A percentile compares a stretch with the other conserved stretches of the same genome.
Evolutionary conservation across 2,329 filamentous ascomycete species (phyloP).

Genomic region (Diaporthe sp.): DNA sequence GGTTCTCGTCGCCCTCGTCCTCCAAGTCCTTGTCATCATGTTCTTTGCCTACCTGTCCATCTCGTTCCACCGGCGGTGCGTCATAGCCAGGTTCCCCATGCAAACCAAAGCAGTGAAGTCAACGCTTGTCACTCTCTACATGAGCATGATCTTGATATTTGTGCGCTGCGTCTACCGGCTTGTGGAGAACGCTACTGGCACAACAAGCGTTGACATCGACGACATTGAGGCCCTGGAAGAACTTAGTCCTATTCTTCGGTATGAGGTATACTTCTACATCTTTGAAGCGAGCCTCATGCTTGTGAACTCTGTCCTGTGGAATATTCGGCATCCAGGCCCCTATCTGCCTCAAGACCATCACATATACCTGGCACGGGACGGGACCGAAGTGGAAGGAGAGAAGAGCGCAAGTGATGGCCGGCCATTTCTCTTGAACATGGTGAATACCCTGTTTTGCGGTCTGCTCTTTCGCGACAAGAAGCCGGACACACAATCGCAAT

Average conservation of each 20-base stretch:
- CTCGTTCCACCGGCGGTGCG: slow-evolving; percentile 63
- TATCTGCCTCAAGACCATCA: slow-evolving; percentile 64
- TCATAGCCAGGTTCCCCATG: slow-evolving; percentile 51
- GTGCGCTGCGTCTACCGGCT: slow-evolving; percentile 69
- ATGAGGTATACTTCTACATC: slow-evolving; percentile 72
- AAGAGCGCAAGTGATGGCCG: slow-evolving; percentile 62
- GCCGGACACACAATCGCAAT: neutral
- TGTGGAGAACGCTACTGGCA: slow-evolving; percentile 67
- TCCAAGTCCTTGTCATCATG: slow-evolving; percentile 67
- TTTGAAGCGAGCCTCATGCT: slow-evolving; percentile 70
- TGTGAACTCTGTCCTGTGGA: slow-evolving; percentile 63
- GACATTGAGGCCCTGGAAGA: slow-evolving; percentile 53
- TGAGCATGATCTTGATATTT: slow-evolving; percentile 62
- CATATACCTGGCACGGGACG: slow-evolving; percentile 65
- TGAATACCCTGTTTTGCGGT: neutral
- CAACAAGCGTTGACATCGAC: slow-evolving; percentile 56
- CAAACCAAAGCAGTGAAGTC: slow-evolving; percentile 47
- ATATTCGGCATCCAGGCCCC: slow-evolving; percentile 63
- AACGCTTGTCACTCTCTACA: slow-evolving; percentile 64
- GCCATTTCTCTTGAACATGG: slow-evolving; percentile 55
- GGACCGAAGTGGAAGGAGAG: slow-evolving; percentile 61
- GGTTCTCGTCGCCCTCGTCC: slow-evolving; percentile 63
- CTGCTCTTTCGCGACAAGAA: neutral
- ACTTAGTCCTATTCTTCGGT: slow-evolving; percentile 62
- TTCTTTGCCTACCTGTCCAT: slow-evolving; percentile 64